A percentile compares a stretch with the other conserved stretches of the same genome.
phyloP scores from a whole-genome alignment of 1,284 basidiomycete species.

The Trichosporon inkin region DNA sequence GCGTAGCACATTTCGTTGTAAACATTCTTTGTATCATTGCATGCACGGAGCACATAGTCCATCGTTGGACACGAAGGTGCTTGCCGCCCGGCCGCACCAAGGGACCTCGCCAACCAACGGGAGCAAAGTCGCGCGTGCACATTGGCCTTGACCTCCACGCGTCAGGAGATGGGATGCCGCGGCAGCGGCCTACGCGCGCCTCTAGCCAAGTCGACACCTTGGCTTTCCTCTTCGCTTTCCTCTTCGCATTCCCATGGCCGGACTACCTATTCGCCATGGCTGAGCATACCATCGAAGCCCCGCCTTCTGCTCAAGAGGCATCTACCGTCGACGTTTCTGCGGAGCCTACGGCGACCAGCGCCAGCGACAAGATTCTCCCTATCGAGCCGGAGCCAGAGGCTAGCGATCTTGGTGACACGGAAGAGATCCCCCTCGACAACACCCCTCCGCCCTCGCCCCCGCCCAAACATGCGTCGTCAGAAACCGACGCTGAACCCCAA shows the following conservation, averaged over 20 bases:
- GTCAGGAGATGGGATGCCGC: background rate
- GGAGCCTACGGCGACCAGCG: background rate
- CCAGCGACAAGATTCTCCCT: background rate
- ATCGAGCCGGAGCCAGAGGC: background rate
- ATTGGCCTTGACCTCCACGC: slow-evolving; percentile 5
- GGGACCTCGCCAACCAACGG: background rate
- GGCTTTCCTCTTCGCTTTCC: background rate
- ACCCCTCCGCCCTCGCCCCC: background rate
- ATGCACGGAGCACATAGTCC: background rate
- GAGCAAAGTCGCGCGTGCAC: background rate
- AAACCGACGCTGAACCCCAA: background rate
- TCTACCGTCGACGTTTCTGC: background rate
- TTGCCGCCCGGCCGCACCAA: background rate
- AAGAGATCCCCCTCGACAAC: slow-evolving; percentile 1
- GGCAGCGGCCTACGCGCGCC: slow-evolving; percentile 1
- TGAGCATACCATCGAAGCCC: background rate
- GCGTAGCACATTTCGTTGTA: slow-evolving; percentile 19
- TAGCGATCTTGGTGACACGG: background rate
- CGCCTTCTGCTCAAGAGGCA: background rate
- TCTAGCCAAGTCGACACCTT: background rate
- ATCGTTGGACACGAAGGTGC: background rate
- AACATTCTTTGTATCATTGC: slow-evolving; percentile 13
- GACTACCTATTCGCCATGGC: slow-evolving; percentile 5
- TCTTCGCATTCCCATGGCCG: background rate
- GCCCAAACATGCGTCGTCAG: background rate